Conservation (phyloP, 352 stramenopile species). For the Pythium chondricola region DNA sequence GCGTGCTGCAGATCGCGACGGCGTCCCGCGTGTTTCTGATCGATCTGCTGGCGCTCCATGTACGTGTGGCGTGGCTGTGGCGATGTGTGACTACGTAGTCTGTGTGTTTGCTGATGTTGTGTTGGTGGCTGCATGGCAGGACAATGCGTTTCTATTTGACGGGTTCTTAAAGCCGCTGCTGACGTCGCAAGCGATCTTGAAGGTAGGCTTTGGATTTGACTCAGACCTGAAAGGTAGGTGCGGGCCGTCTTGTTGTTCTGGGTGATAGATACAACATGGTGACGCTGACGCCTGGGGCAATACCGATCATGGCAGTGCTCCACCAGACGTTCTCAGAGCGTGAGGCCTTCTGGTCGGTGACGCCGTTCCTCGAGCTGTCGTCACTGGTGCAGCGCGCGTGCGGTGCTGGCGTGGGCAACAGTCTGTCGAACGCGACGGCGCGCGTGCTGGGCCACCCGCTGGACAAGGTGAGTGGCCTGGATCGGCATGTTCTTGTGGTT, state of each 20-base stretch:
- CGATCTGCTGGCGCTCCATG: constrained; percentile 51
- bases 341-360: constrained; percentile 25
- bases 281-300: not conserved
- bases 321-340: constrained; percentile 62
- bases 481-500: not conserved
- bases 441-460: constrained; percentile 48
- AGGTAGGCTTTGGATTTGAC: constrained; percentile 62
- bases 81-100: not conserved
- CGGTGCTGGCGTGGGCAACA: constrained; percentile 25
- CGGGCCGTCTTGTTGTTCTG: too few species aligned
- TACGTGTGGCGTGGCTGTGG: constrained; percentile 17
- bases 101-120: not conserved
- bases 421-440: constrained; percentile 32
- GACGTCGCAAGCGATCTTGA: constrained; percentile 27
- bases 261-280: not conserved
- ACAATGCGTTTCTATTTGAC: constrained; percentile 41
- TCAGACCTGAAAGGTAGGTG: constrained; percentile 62
- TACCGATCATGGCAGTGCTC: constrained; percentile 27
- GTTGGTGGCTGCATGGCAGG: constrained; percentile 12
- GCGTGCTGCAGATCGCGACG: constrained; percentile 59
- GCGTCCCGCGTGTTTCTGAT: constrained; percentile 39
- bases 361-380: constrained; percentile 49
- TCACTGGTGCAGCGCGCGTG: constrained; percentile 19
- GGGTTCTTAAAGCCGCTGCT: constrained; percentile 35
- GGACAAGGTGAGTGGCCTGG: constrained; percentile 65